Conservation (phyloP, 495 filamentous ascomycete genomes). For the Rhypophila decipiens region DNA sequence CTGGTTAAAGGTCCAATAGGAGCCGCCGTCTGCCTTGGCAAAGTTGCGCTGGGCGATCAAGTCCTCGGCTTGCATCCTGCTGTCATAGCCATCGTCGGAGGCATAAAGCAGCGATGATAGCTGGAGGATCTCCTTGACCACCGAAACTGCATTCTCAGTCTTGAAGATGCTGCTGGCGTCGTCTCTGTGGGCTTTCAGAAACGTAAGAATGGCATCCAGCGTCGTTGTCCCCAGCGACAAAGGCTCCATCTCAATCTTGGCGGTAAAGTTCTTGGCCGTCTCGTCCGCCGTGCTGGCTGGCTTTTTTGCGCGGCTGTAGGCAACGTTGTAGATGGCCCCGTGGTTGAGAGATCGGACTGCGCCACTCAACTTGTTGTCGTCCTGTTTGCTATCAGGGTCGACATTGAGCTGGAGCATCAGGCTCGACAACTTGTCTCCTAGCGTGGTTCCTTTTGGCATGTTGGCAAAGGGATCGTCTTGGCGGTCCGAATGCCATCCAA, state of each 20-base stretch:
- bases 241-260: slow-evolving; percentile 9
- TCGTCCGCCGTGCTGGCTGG: background rate
- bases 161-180: slow-evolving; percentile 2
- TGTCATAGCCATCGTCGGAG: background rate
- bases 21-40: background rate
- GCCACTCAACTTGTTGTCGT: background rate
- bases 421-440: background rate
- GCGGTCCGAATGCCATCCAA: slow-evolving; percentile 42
- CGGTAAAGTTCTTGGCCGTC: slow-evolving; percentile 23
- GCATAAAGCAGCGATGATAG: slow-evolving; percentile 10
- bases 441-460: background rate
- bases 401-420: background rate
- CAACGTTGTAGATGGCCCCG: slow-evolving; percentile 38
- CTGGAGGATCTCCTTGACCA: slow-evolving; percentile 20
- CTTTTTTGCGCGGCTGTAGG: slow-evolving; percentile 20
- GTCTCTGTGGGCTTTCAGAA: slow-evolving; percentile 15
- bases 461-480: slow-evolving; percentile 14
- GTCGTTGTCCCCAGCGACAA: slow-evolving; percentile 39
- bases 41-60: background rate
- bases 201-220: slow-evolving; percentile 38
- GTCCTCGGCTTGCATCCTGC: background rate
- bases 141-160: slow-evolving; percentile 16
- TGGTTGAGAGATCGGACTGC: slow-evolving; percentile 25
- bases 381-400: background rate
- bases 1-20: background rate